Percentiles rank a stretch among this genome's conserved stretches.
Evolutionary conservation across 2,329 filamentous ascomycete species (phyloP).

Genomic region (Botrytis galanthina): DNA sequence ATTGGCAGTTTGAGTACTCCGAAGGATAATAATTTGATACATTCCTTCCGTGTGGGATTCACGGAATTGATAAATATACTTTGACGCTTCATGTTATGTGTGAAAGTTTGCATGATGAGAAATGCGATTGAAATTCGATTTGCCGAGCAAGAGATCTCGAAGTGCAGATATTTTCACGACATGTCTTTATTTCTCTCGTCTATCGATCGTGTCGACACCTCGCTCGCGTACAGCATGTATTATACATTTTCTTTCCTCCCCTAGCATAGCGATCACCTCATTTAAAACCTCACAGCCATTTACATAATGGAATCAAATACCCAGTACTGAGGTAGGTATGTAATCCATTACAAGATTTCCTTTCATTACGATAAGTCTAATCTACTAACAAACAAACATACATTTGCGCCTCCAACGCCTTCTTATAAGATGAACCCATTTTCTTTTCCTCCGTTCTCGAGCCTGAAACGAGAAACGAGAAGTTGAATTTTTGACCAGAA

Average conservation of each 20-base stretch:
- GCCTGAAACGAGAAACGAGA: background rate
- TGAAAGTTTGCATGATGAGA: background rate
- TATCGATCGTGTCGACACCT: background rate
- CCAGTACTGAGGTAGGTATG: too few relatives aligned
- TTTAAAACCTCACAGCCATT: background rate
- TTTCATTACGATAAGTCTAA: constrained; percentile 4
- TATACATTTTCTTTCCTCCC: background rate
- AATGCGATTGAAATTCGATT: background rate
- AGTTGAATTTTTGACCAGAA: background rate
- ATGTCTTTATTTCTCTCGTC: background rate
- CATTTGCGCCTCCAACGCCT: constrained; percentile 16
- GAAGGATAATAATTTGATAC: background rate
- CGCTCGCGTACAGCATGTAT: background rate
- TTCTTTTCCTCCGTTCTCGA: background rate
- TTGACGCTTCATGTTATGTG: background rate
- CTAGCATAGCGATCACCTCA: background rate
- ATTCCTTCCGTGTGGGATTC: background rate
- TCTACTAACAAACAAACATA: background rate
- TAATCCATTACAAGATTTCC: constrained; percentile 8
- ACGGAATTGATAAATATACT: background rate
- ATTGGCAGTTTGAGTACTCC: background rate
- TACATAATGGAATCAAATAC: background rate
- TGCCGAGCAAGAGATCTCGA: background rate
- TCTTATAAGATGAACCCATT: background rate
- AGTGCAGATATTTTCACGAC: background rate